Conservation (phyloP, 2,329 filamentous ascomycete genomes). For the Fusarium torreyae region DNA sequence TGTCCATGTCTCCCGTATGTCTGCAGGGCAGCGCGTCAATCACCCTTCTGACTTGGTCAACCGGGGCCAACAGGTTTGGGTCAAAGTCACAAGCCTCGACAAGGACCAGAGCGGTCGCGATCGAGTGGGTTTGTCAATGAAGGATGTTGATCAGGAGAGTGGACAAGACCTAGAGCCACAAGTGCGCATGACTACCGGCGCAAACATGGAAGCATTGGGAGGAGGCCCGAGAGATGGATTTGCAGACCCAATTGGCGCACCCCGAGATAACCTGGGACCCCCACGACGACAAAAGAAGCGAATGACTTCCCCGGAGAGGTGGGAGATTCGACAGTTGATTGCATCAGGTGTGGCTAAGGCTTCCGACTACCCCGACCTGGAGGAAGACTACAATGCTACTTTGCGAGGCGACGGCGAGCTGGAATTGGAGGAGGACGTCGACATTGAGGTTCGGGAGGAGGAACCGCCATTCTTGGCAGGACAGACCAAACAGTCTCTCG, state of each 20-base stretch:
- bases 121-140: constrained; percentile 93
- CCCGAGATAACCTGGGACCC: constrained; percentile 58
- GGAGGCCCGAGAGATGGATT: constrained; percentile 73
- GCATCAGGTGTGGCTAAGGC: constrained; percentile 94
- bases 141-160: constrained; percentile 92
- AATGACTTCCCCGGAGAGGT: constrained; percentile 95
- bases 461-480: constrained; percentile 96
- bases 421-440: constrained; percentile 95
- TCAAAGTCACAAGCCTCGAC: constrained; percentile 92
- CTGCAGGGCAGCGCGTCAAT: constrained; percentile 87
- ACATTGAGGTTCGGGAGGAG: constrained; percentile 96
- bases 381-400: constrained; percentile 93
- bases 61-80: constrained; percentile 86
- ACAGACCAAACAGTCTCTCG: constrained; percentile 95
- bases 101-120: constrained; percentile 61
- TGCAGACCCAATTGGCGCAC: constrained; percentile 59
- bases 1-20: constrained; percentile 92
- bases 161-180: constrained; percentile 88
- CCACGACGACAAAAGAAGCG: constrained; percentile 82
- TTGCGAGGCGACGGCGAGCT: constrained; percentile 88
- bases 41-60: constrained; percentile 91
- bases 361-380: constrained; percentile 92
- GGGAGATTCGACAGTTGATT: constrained; percentile 97
- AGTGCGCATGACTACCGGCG: constrained; percentile 85
- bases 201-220: constrained; percentile 88